phyloP scores from a whole-genome alignment of 2,329 filamentous ascomycete genomes.

The Aspergillus ibericus region DNA sequence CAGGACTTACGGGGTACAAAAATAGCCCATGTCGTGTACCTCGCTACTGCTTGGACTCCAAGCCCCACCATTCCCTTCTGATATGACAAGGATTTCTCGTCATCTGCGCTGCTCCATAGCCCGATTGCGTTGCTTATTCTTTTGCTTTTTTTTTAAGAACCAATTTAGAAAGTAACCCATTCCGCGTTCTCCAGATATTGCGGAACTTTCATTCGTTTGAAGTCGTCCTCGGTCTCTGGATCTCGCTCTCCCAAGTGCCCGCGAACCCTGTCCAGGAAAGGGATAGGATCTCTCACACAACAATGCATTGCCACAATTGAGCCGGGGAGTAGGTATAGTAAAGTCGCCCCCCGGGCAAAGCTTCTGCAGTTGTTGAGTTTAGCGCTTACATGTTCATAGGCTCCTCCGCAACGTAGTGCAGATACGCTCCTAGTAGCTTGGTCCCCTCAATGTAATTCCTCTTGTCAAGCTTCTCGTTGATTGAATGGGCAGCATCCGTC shows the following conservation, averaged over 20 bases:
- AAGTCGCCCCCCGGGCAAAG: neutral
- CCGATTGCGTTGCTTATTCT: neutral
- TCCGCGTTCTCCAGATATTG: neutral
- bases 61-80: neutral
- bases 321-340: neutral
- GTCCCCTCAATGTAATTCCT: constrained; percentile 97
- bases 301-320: neutral
- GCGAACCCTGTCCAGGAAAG: neutral
- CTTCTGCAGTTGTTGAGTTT: neutral
- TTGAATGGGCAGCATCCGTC: constrained; percentile 93
- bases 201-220: neutral
- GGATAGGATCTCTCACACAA: neutral
- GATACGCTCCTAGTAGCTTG: constrained; percentile 89
- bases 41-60: neutral
- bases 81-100: neutral
- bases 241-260: neutral
- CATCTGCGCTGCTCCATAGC: neutral
- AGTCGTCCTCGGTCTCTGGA: neutral
- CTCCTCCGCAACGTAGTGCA: constrained; percentile 95
- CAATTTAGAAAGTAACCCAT: neutral
- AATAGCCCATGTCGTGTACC: neutral
- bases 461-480: constrained; percentile 98
- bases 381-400: constrained; percentile 47
- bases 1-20: neutral
- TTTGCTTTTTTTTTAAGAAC: neutral